Conservation (phyloP, 306 rosid species). For the Fragaria ananassa region DNA sequence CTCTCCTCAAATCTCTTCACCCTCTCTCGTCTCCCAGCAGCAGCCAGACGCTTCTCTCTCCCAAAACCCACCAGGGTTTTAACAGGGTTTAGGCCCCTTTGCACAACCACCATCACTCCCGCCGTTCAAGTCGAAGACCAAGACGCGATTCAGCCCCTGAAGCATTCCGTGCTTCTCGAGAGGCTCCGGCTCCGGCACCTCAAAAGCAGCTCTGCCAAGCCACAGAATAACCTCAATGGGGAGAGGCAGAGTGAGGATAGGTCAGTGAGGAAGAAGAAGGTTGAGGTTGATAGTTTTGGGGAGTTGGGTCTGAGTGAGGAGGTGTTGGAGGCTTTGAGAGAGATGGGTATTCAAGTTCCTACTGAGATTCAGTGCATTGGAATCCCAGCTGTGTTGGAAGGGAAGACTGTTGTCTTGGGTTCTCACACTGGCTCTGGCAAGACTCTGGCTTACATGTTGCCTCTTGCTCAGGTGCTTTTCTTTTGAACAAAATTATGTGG, state of each 20-base stretch:
- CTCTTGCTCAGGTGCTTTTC: constrained; percentile 75
- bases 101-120: constrained; percentile 31
- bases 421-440: constrained; percentile 98
- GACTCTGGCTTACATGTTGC: constrained; percentile 89
- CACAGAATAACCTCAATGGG: constrained; percentile 12
- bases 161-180: constrained; percentile 71
- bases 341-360: constrained; percentile 74
- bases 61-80: constrained; percentile 37
- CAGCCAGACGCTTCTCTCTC: constrained; percentile 40
- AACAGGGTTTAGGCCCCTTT: constrained; percentile 53
- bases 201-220: constrained; percentile 40
- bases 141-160: constrained; percentile 34
- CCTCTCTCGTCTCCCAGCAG: constrained; percentile 46
- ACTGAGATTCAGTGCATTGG: constrained; percentile 95
- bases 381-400: constrained; percentile 77
- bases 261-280: constrained; percentile 37
- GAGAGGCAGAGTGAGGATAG: constrained; percentile 28
- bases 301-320: constrained; percentile 70
- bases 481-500: not conserved
- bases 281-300: constrained; percentile 52
- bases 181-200: constrained; percentile 67
- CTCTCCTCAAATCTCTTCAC: constrained; percentile 34
- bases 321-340: constrained; percentile 68
- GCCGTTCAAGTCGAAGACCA: constrained; percentile 20
- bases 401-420: constrained; percentile 79